phyloP scores from a whole-genome alignment of 805 yeast species.

The Cyberlindnera xishuangbannaensis region DNA sequence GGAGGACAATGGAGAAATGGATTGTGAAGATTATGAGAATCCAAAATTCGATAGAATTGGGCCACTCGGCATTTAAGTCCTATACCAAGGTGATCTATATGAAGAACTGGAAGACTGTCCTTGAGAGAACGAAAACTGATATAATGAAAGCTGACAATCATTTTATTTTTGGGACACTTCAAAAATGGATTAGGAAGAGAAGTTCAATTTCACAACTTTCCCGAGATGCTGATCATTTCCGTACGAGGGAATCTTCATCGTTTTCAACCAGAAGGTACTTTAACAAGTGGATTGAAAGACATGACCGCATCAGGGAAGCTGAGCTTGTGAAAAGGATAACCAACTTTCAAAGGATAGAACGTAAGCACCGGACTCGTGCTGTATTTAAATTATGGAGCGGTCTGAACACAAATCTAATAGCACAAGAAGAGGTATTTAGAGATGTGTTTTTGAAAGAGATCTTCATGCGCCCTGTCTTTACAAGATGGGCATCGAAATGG shows the following conservation, averaged over 20 bases:
- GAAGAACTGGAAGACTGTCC: conserved; percentile 15
- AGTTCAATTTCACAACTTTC: neutral
- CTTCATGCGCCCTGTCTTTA: conserved; percentile 6
- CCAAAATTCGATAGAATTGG: conserved; percentile 8
- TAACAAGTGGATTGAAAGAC: conserved; percentile 7
- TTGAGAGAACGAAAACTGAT: neutral
- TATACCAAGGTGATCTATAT: conserved; percentile 18
- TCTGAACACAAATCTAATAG: conserved; percentile 1
- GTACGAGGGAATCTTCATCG: conserved; percentile 1
- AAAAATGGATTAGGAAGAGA: conserved; percentile 4
- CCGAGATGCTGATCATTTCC: conserved; percentile 2
- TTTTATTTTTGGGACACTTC: conserved; percentile 6
- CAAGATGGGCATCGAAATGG: conserved; percentile 15
- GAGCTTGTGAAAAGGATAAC: conserved; percentile 1
- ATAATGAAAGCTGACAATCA: conserved; percentile 6
- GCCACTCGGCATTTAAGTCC: conserved; percentile 10
- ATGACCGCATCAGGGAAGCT: conserved; percentile 5
- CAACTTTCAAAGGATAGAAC: neutral
- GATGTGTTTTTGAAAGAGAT: conserved; percentile 2
- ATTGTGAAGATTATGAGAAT: conserved; percentile 3
- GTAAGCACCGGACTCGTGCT: neutral
- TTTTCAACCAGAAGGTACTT: neutral
- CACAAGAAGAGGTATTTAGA: conserved; percentile 8
- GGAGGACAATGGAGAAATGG: conserved; percentile 10
- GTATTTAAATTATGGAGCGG: conserved; percentile 11